Evolutionary conservation across 2,329 filamentous ascomycete genomes (phyloP), one percentile per base, ranked within the genome.

Genomic region (Ophiobolus disseminans): DNA sequence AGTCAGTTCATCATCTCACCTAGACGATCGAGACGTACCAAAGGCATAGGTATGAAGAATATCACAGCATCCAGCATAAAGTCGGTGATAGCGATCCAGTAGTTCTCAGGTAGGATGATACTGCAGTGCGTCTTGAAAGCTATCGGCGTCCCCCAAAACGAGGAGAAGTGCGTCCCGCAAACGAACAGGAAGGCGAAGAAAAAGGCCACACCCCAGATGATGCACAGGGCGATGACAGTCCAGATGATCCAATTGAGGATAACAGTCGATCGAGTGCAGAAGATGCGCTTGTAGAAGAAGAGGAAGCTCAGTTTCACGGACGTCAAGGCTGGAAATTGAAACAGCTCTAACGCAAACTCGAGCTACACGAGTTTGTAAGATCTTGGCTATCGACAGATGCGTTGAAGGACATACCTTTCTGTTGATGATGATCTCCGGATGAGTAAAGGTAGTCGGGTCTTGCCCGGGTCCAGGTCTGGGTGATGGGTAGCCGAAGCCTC

Each of bases 171-270:
- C 14, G 35, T 46, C 7, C 48, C 48, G 20, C 48, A 50, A 7
- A 46, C 34, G 28, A 50, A 46, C 11, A 26, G 4, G 13, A 46
- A 19, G 25, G 21, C 20, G 19, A 36, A 50, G 22, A 46, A 46
- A 37, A 50, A 50, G n/a, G 14, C 41, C 11, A 46, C 4, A 4
- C 48, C 48, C 48, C 48, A 50, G 7, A 46, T 10, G 13, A 39
- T 42, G n/a, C 36, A 45, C 11, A 50, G 11, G 4, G 14, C 16
- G 7, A 46, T 50, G 16, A 46, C 7, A 11, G 20, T 22, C 22
- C 4, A 16, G 20, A 50, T n/a, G 2, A 44, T 11, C 13, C 5
- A 21, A 4, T 17, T 36, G 7, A 42, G 9, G 16, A 26, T 8
- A 9, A 14, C 10, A 20, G n/a, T 36, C 22, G n/a, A 22, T 5